Evolutionary conservation across 2,329 filamentous ascomycete genomes (phyloP), one percentile per base, ranked within the genome.

Genomic region (Trichoderma aggressivum): DNA sequence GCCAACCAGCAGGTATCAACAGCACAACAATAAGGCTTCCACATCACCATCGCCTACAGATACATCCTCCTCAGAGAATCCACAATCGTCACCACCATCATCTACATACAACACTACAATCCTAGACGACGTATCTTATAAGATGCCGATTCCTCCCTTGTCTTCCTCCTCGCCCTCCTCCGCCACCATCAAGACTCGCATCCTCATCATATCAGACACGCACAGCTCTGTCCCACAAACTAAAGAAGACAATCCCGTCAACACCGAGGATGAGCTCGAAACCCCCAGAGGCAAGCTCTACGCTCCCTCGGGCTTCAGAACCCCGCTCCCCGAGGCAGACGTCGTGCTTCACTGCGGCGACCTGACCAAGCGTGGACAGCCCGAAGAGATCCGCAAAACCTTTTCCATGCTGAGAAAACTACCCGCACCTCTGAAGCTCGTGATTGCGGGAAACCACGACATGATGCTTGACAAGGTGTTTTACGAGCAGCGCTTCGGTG

Each of bases 371-470:
- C 77, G 77, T 8, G 84, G 83, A 3, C 80, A 79, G 10, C 64
- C 85, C 0, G 61, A 74, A 2, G 85, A 87, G 72, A 83, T 83
- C 55, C 75, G 74, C 12, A 74, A 75, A 0, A 80, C 85, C 0
- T 78, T 88, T 11, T 71, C 78, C n/a, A 76, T 84, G 47, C 78
- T 89, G 5, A 75, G 80, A 5, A 65, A 71, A 1, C 75, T 87
- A n/a, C 73, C 81, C 7, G 85, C 86, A 1, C 83, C 84, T 0
- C 78, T 88, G 7, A 88, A 88, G 73, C 79, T 89, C 4, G 81
- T 84, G 56, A 88, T 89, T 71, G 82, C 86, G 2, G 86, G 87
- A 2, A 88, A 88, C 71, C 86, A 89, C 74, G 86, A 89, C 74
- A 81, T 83, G 60, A 83, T 78, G 0, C 78, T 85, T 53, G 82